Conservation (phyloP, 225 moss, liverwort and hornwort species). For the Pleurozium schreberi region DNA sequence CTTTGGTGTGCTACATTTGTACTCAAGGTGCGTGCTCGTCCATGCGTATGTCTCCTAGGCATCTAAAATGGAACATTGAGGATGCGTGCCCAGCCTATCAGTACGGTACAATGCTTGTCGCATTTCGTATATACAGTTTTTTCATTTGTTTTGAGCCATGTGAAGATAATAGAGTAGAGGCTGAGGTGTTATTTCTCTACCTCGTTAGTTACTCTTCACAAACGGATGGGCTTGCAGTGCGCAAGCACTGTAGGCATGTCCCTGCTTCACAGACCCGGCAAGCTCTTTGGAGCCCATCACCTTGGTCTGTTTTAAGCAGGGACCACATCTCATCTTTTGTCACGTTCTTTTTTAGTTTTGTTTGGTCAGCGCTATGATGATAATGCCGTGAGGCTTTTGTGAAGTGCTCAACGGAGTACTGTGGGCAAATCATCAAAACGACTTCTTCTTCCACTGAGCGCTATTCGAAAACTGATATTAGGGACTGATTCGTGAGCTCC, state of each 20-base stretch:
- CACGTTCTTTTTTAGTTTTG: background rate
- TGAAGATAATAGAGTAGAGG: conserved; percentile 21
- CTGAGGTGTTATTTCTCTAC: background rate
- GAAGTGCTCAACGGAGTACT: background rate
- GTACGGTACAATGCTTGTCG: background rate
- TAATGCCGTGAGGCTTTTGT: background rate
- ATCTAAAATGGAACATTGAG: background rate
- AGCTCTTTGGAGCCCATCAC: background rate
- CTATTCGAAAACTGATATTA: background rate
- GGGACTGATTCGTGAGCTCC: background rate
- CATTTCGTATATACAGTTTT: background rate
- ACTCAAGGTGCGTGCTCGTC: background rate
- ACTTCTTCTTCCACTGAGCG: conserved; percentile 7
- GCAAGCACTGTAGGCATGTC: background rate
- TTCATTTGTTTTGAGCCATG: background rate
- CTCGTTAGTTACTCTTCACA: conserved; percentile 18
- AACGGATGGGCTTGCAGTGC: background rate
- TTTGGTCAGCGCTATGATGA: background rate
- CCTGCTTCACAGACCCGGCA: background rate
- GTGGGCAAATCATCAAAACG: background rate
- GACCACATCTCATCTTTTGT: background rate
- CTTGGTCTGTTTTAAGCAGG: background rate
- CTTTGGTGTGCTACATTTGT: background rate
- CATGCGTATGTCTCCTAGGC: background rate
- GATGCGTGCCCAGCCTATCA: background rate